Base-by-base conservation (phyloP, 129 eudicot genomes). In the Flaveria brownii region DNA sequence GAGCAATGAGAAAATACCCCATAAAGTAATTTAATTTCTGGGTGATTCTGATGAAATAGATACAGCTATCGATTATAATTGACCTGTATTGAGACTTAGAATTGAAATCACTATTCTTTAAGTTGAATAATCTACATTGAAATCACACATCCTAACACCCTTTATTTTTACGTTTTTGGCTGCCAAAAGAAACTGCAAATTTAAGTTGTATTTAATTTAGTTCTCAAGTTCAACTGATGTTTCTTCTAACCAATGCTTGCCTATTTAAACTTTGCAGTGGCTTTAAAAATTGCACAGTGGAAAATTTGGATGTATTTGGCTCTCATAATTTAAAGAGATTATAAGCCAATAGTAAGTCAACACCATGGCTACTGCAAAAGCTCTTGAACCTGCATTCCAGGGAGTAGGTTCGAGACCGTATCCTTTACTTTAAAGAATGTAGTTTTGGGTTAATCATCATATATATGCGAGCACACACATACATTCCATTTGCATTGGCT, bases 331-430 rank as follows among this genome's bases (percentile, higher is more conserved):
- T 51, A 8, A 80, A 80, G 78, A 52, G 63, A 9, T 26, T 54
- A 61, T n/a, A 65, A 59, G 45, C 77, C 55, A 73, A 59, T 39
- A 73, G 74, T 20, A 20, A 20, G 22, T 68, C 71, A 70, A 55
- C 52, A 72, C 52, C 55, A 95, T 95, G 99, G 86, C 99, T 79
- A 82, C 85, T 82, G 84, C 95, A 73, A 95, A 95, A 87, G 85
- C 93, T 83, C 80, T 95, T 82, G 99, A 95, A 74, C 97, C 99
- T 89, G 99, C 97, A 83, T 95, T 95, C 79, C 96, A 89, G 74
- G 97, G 96, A 71, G 96, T 85, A 55, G 99, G 99, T 68, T 87
- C 85, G 77, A 95, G 65, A 83, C 70, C 88, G 99, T 95, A 95
- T 95, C 99, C 99, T 91, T 42, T 6, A 42, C 47, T 9, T 28